These are phyloP conservation scores for Antitrichia curtipendula DNA, from an alignment of 225 moss, liverwort and hornwort genomes.

Conservation along the genomic window DNA sequence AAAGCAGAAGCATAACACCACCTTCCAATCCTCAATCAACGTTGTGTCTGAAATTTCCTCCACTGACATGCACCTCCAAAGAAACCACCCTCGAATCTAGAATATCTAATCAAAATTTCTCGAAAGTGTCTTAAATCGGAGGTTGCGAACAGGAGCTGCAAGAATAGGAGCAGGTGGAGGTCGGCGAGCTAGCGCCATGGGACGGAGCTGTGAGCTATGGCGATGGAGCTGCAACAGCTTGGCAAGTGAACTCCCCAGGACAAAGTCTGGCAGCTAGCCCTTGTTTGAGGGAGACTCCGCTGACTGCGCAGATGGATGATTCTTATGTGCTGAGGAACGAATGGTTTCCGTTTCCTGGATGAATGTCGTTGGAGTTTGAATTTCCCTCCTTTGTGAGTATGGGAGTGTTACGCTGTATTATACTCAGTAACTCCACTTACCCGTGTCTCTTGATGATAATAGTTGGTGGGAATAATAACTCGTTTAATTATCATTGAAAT, in stretches of 20 bases:
- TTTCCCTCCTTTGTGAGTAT: neutral
- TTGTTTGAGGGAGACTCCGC: neutral
- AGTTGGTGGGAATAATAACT: neutral
- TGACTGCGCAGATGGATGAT: neutral
- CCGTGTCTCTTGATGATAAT: neutral
- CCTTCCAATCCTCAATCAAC: neutral
- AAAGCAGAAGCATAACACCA: neutral
- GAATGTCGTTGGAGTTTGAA: neutral
- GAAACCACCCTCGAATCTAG: neutral
- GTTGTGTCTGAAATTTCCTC: neutral
- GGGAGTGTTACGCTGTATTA: neutral
- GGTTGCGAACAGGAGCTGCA: neutral
- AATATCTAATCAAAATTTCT: neutral
- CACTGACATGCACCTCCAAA: neutral
- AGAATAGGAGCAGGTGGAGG: neutral
- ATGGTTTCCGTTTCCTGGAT: neutral
- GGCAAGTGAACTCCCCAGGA: neutral
- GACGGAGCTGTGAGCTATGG: neutral
- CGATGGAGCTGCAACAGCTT: neutral
- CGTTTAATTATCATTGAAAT: neutral
- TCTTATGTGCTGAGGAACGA: neutral
- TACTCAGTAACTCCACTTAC: neutral
- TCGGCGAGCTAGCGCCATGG: constrained; percentile 1
- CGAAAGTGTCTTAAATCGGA: neutral
- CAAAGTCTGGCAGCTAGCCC: constrained; percentile 1